A percentile compares a stretch with the other conserved stretches of the same genome.
Conservation (phyloP, 2,329 filamentous ascomycete species). For the Intubia oerlemansii region DNA sequence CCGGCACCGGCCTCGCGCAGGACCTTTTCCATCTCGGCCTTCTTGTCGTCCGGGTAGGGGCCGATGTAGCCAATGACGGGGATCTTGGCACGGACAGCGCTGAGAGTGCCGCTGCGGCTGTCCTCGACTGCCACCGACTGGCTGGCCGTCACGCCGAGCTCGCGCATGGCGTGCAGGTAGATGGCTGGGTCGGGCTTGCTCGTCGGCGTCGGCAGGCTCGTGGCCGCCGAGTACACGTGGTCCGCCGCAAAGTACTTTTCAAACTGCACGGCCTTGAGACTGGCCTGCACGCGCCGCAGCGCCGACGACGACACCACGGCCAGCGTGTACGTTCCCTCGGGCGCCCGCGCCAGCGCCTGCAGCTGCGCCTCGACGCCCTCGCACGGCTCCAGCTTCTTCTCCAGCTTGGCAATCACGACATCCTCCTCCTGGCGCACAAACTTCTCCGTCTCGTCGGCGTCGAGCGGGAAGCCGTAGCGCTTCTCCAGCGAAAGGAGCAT, state of each 20-base stretch:
- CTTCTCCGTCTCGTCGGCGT: constrained; percentile 42
- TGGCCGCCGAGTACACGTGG: constrained; percentile 64
- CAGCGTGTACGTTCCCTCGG: constrained; percentile 45
- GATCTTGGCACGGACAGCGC: constrained; percentile 53
- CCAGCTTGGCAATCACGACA: constrained; percentile 62
- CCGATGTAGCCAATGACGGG: constrained; percentile 72
- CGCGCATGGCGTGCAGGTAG: constrained; percentile 58
- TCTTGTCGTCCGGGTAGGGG: constrained; percentile 41
- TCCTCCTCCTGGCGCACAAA: constrained; percentile 66
- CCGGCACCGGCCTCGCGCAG: constrained; percentile 39
- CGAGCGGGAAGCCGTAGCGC: constrained; percentile 53
- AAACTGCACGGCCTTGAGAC: constrained; percentile 58
- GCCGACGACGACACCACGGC: constrained; percentile 69
- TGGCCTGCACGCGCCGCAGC: constrained; percentile 54
- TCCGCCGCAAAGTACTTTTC: constrained; percentile 57
- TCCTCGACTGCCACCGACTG: constrained; percentile 75
- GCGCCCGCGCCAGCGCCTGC: constrained; percentile 31
- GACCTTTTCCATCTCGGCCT: constrained; percentile 41
- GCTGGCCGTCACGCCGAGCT: constrained; percentile 45
- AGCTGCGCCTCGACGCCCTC: constrained; percentile 46
- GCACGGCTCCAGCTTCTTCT: constrained; percentile 45
- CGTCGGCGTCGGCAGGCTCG: constrained; percentile 56
- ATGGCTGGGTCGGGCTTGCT: constrained; percentile 82
- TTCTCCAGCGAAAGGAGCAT: constrained; percentile 63
- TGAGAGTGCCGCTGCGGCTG: constrained; percentile 65